A percentile compares a stretch with the other conserved stretches of the same genome.
These are phyloP conservation scores for Haemoproteus tartakovskyi DNA, from an alignment of 169 alveolate species.

Conservation along the genomic window DNA sequence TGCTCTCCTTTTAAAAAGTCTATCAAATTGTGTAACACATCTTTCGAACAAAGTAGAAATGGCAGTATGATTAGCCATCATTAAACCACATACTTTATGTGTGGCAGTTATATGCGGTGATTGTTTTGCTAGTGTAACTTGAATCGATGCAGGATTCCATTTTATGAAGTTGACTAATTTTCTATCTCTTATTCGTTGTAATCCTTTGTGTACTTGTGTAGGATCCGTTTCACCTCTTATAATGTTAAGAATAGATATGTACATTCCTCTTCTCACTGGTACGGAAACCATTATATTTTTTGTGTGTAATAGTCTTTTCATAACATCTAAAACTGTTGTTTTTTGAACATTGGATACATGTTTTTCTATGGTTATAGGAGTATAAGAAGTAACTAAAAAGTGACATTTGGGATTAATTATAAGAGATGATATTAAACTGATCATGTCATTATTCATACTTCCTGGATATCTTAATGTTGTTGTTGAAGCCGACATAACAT, in stretches of 20 bases:
- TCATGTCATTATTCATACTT: constrained; percentile 95
- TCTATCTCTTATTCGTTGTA: constrained; percentile 75
- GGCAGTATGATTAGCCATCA: constrained; percentile 99
- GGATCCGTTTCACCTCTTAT: constrained; percentile 77
- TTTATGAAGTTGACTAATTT: constrained; percentile 87
- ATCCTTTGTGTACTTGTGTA: constrained; percentile 69
- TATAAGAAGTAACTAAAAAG: constrained; percentile 97
- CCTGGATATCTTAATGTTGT: constrained; percentile 94
- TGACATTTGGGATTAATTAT: constrained; percentile 99
- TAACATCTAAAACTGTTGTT: constrained; percentile 97
- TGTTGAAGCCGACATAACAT: constrained; percentile 79
- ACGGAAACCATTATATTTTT: constrained; percentile 92
- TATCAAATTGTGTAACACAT: constrained; percentile 91
- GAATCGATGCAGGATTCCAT: constrained; percentile 99
- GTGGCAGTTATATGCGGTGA: constrained; percentile 93
- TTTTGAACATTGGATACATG: constrained; percentile 84
- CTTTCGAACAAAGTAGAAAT: constrained; percentile 89
- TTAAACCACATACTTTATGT: constrained; percentile 96
- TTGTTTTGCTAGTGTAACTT: constrained; percentile 95
- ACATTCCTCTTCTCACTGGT: constrained; percentile 71
- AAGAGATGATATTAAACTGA: constrained; percentile 95
- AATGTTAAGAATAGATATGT: constrained; percentile 71
- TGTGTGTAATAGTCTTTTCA: constrained; percentile 96
- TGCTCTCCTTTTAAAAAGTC: constrained; percentile 94
- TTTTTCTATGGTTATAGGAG: constrained; percentile 86